Conservation (phyloP, 1,139 yeast species). For the Scheffersomyces stambukii region DNA sequence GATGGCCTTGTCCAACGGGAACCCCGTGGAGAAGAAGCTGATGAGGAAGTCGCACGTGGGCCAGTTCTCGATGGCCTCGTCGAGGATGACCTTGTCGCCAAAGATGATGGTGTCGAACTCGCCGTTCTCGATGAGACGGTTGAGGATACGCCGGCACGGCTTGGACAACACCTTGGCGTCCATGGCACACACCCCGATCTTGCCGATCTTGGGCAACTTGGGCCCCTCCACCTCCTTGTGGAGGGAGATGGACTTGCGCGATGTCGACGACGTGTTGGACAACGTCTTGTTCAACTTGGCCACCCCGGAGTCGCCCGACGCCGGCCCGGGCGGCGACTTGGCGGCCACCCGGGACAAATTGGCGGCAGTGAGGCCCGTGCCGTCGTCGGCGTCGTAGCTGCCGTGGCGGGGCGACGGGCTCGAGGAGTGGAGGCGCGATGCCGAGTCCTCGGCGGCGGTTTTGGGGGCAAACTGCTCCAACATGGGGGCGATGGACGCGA, state of each 20-base stretch:
- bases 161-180: slow-evolving; percentile 93
- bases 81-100: slow-evolving; percentile 95
- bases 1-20: slow-evolving; percentile 94
- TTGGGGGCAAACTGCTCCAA: slow-evolving; percentile 69
- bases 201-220: slow-evolving; percentile 73
- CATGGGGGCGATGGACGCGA: slow-evolving; percentile 77
- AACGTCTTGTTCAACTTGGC: slow-evolving; percentile 28
- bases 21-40: slow-evolving; percentile 91
- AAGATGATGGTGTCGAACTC: slow-evolving; percentile 96
- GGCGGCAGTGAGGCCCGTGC: not conserved
- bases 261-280: slow-evolving; percentile 31
- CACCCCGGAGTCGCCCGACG: slow-evolving; percentile 10
- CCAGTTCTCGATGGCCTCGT: slow-evolving; percentile 93
- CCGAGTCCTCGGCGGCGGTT: slow-evolving; percentile 55
- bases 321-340: slow-evolving; percentile 1
- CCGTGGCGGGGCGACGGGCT: slow-evolving; percentile 14
- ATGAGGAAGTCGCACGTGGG: slow-evolving; percentile 96
- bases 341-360: not conserved
- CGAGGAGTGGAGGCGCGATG: slow-evolving; percentile 18
- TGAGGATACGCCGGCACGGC: slow-evolving; percentile 90
- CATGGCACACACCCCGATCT: slow-evolving; percentile 98
- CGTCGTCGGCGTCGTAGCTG: slow-evolving; percentile 7
- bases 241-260: slow-evolving; percentile 41
- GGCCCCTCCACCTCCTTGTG: slow-evolving; percentile 43
- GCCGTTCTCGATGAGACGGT: slow-evolving; percentile 83